Percentiles rank a stretch among this genome's conserved stretches.
phyloP scores from a whole-genome alignment of 179 eudicot genomes.

The Sideroxylon spinosum region DNA sequence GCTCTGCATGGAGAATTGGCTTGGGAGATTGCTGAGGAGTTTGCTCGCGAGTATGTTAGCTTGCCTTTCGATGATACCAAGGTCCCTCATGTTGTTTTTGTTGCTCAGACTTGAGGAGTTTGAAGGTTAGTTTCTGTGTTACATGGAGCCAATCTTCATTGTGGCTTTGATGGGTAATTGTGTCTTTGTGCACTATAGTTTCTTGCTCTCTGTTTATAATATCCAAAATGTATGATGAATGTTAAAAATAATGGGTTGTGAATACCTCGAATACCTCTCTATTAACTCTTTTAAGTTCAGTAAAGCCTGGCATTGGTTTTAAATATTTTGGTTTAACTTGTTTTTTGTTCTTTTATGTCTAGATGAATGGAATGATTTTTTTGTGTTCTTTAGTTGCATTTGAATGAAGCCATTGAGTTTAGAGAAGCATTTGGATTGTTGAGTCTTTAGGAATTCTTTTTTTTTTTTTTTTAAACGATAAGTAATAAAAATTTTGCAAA shows the following conservation, averaged over 20 bases:
- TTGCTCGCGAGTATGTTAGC: constrained; percentile 58
- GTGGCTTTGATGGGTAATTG: background rate
- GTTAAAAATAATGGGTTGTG: background rate
- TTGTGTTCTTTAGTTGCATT: too few species aligned
- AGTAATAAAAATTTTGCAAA: too few species aligned
- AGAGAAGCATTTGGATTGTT: too few species aligned
- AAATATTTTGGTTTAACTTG: background rate
- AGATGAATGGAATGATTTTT: background rate
- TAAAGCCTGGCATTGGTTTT: constrained; percentile 1
- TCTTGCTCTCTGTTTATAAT: background rate
- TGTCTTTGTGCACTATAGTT: background rate
- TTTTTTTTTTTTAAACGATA: too few species aligned
- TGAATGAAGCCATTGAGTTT: too few species aligned
- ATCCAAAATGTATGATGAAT: background rate
- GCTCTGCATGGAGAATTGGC: constrained; percentile 74
- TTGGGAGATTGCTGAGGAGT: constrained; percentile 70
- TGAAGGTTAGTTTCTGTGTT: constrained; percentile 21
- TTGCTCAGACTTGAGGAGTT: constrained; percentile 20
- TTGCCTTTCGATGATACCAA: constrained; percentile 66
- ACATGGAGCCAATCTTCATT: background rate
- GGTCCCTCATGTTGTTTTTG: constrained; percentile 52
- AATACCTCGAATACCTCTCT: background rate
- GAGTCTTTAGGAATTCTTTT: too few species aligned
- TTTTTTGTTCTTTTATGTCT: background rate
- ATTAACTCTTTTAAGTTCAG: background rate